Evolutionary conservation across 495 filamentous ascomycete genomes (phyloP).

Genomic region (Neurospora tetraspora): DNA sequence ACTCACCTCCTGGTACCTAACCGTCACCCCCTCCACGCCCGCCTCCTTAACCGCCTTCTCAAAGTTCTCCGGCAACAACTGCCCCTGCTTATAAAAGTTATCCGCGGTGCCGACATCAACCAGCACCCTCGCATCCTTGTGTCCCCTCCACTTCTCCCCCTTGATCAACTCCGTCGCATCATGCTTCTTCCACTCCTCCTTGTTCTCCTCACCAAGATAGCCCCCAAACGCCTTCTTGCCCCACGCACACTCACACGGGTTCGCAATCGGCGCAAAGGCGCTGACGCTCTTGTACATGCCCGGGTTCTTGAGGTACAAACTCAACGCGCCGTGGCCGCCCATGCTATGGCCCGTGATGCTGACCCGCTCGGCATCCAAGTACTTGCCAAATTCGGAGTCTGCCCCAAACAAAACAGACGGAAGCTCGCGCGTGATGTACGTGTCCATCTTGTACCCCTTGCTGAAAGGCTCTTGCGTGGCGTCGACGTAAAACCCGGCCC

Average conservation of each 20-base stretch:
- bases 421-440: constrained; percentile 75
- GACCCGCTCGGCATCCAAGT: constrained; percentile 56
- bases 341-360: constrained; percentile 89
- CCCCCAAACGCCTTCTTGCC: constrained; percentile 90
- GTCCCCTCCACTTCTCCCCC: constrained; percentile 49
- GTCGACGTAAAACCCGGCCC: constrained; percentile 91
- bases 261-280: constrained; percentile 87
- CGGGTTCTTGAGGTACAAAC: constrained; percentile 81
- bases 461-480: constrained; percentile 67
- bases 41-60: constrained; percentile 63
- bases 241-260: constrained; percentile 81
- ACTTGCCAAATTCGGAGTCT: constrained; percentile 39
- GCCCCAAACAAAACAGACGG: constrained; percentile 57
- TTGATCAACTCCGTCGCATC: constrained; percentile 83
- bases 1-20: constrained; percentile 70
- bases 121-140: constrained; percentile 53
- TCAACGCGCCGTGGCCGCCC: constrained; percentile 93
- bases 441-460: constrained; percentile 82
- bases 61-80: constrained; percentile 91
- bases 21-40: constrained; percentile 52
- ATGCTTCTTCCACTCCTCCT: constrained; percentile 71
- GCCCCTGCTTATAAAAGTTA: constrained; percentile 89
- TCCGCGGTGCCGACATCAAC: constrained; percentile 91
- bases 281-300: constrained; percentile 78
- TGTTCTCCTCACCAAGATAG: constrained; percentile 63